Percentiles rank a stretch among this genome's conserved stretches.
These are phyloP conservation scores for Sonneratia alba DNA, from an alignment of 345 rosid species.

Conservation along the genomic window DNA sequence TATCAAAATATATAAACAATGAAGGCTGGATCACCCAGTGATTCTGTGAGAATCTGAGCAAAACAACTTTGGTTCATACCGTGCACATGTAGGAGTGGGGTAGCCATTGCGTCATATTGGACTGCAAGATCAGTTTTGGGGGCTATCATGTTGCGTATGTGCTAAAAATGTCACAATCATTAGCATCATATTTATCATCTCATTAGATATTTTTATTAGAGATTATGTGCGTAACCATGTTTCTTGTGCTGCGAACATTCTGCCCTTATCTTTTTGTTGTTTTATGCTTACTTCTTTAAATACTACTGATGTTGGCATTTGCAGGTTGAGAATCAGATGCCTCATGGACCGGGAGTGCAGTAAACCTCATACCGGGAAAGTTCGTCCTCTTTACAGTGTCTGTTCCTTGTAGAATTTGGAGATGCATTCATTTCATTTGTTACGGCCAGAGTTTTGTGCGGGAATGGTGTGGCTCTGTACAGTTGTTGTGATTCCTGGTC, in stretches of 20 bases:
- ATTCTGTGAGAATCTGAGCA: neutral
- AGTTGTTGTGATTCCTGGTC: too few relatives aligned
- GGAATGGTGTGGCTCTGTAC: neutral
- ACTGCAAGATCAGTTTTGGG: neutral
- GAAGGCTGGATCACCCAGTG: neutral
- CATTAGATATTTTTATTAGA: neutral
- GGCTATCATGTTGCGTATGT: too few relatives aligned
- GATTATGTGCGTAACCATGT: neutral
- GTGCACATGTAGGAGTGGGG: neutral
- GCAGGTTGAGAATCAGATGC: slow-evolving; percentile 9
- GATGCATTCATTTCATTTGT: slow-evolving; percentile 4
- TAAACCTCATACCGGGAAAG: neutral
- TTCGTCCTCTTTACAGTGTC: neutral
- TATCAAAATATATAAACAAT: neutral
- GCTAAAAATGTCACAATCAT: too few relatives aligned
- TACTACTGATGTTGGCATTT: neutral
- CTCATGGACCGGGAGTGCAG: neutral
- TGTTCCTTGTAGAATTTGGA: neutral
- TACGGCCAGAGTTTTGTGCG: neutral
- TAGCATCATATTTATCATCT: neutral
- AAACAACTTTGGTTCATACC: neutral
- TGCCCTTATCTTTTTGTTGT: neutral
- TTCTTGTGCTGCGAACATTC: neutral
- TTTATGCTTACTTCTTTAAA: neutral
- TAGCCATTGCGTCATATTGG: neutral